phyloP scores from a whole-genome alignment of 768 basidiomycete species.

The Phanerodontia chrysosporium region DNA sequence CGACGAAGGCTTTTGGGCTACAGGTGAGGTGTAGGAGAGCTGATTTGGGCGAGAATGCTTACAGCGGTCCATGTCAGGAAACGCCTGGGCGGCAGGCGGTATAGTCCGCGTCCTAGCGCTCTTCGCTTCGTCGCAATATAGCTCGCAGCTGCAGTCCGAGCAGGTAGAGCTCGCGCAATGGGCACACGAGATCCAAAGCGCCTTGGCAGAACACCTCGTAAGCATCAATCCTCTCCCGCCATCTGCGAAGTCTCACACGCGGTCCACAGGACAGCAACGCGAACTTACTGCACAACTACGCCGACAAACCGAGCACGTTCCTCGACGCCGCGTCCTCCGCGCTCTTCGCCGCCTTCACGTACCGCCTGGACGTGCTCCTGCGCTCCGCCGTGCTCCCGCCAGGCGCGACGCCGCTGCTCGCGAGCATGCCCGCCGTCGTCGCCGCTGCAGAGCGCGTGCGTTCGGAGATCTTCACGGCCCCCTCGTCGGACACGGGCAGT shows the following conservation, averaged over 20 bases:
- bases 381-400: constrained; percentile 15
- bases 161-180: constrained; percentile 58
- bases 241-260: not conserved
- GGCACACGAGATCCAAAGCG: constrained; percentile 70
- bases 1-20: constrained; percentile 74
- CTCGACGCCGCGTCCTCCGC: constrained; percentile 71
- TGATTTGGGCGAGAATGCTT: not conserved
- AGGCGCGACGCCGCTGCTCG: constrained; percentile 43
- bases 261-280: not conserved
- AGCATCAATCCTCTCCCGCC: not conserved
- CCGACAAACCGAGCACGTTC: constrained; percentile 55
- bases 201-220: not conserved
- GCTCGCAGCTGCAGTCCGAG: constrained; percentile 42
- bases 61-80: constrained; percentile 42
- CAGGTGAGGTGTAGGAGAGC: constrained; percentile 45
- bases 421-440: constrained; percentile 39
- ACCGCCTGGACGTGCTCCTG: constrained; percentile 57
- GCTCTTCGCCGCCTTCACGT: constrained; percentile 72
- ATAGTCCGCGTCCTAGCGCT: constrained; percentile 81
- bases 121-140: constrained; percentile 57
- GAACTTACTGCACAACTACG: constrained; percentile 67
- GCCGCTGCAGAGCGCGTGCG: constrained; percentile 7
- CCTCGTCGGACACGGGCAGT: constrained; percentile 10
- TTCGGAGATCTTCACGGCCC: constrained; percentile 12
- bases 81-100: constrained; percentile 87